Evolutionary conservation across 257 asterid species (phyloP).

Genomic region (Capsicum pubescens): DNA sequence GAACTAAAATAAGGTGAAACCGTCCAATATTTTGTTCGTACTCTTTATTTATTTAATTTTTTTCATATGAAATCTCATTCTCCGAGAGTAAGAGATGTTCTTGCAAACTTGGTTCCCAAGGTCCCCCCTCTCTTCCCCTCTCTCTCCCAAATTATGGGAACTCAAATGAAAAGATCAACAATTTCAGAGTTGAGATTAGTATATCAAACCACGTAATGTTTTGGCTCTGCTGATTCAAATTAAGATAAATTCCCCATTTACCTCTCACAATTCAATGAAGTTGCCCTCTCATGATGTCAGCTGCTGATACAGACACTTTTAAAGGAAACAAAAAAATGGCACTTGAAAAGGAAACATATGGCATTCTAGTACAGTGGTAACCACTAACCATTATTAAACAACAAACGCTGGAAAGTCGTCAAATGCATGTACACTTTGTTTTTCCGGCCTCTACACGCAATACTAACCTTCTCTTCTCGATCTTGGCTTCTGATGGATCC

Average conservation of each 20-base stretch:
- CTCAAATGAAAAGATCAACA: neutral
- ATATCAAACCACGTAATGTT: neutral
- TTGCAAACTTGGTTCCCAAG: too few relatives aligned
- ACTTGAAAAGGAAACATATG: neutral
- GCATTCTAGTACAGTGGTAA: neutral
- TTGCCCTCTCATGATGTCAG: constrained; percentile 7
- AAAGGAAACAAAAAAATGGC: neutral
- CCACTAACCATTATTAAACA: neutral
- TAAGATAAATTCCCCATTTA: neutral
- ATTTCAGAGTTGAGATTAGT: neutral
- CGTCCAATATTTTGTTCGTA: too few relatives aligned
- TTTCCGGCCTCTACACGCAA: neutral
- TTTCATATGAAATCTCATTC: too few relatives aligned
- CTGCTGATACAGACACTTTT: neutral
- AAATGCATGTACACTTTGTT: constrained; percentile 9
- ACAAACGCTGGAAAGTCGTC: constrained; percentile 10
- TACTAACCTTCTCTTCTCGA: neutral
- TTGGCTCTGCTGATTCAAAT: neutral
- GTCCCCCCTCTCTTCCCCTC: too few relatives aligned
- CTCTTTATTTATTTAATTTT: too few relatives aligned
- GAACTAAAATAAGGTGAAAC: too few relatives aligned
- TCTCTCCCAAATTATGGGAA: too few relatives aligned
- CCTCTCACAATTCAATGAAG: neutral
- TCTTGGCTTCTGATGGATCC: constrained; percentile 19
- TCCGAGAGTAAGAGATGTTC: too few relatives aligned